Base-by-base conservation (phyloP, 1,284 basidiomycete species). In the Malassezia japonica region DNA sequence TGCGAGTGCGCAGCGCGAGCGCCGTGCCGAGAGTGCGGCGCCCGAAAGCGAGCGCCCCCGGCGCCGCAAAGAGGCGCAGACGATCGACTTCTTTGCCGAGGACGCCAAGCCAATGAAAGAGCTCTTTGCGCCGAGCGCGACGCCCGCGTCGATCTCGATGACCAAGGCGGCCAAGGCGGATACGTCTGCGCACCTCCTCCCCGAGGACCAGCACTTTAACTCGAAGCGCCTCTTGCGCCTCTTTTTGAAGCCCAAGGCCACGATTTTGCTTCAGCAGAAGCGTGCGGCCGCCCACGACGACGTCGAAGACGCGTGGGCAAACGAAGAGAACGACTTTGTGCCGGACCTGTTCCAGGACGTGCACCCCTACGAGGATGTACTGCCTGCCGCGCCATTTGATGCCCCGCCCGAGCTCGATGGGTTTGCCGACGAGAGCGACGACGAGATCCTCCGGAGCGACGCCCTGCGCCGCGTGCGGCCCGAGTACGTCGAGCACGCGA, bases 281-380 rank as follows among this genome's bases (percentile, higher is more conserved):
- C 94, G 91, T 83, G 50, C 87, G 91, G 70, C 56, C 81, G 77
- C 21, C 45, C 45, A 25, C 8, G 85, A 85, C 1, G 54, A 31
- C 27, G 59, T 57, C 36, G 59, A 46, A 16, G 48, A 46, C n/a
- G 57, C 54, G 27, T 55, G 59, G 55, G n/a, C 50, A 2, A 6
- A 9, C 12, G 45, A 29, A 15, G 35, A 50, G 16, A 27, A 35
- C 6, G 24, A 16, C 0, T 95, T 95, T 75, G 86, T 86, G 61
- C 90, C 90, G 0, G 92, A 96, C 68, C 94, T 96, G 79, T 95
- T 96, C 81, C 84, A 91, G 61, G 92, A 95, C 60, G 87, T 87
- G 3, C 81, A 54, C 20, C 34, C 32, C 41, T 54, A 54, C 38
- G 51, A 81, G 56, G 87, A 90, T 61, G 87, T 56, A 20, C 59